Evolutionary conservation across 2,329 filamentous ascomycete genomes (phyloP), one percentile per base, ranked within the genome.

Genomic region (Alternaria triticina): DNA sequence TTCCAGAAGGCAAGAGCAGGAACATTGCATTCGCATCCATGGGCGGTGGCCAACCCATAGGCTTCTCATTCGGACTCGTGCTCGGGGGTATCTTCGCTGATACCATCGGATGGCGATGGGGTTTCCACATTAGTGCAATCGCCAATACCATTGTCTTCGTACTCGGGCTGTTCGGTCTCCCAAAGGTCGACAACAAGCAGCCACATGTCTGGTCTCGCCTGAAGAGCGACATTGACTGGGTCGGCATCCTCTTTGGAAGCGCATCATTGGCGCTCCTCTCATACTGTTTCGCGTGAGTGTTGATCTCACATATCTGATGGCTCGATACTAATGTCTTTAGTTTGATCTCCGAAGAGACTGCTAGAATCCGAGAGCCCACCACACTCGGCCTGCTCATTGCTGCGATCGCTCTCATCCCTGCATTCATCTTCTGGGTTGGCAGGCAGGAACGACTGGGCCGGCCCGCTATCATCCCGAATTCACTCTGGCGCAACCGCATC

Each of bases 401-500:
- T 4, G 81, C 82, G 5, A 63, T 83, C 3, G 66, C 79, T 3
- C 67, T 83, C 3, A 73, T 88, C 3, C 83, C 84, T 0, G 69
- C 76, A 0, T 90, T 90, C 70, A 76, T 85, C 46, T 71, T 79
- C 10, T 90, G 88, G 88, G 83, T 88, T 51, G 80, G 82, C 11
- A 78, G 80, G 4, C 86, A 85, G 52, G 83, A 85, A 51, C 78
- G 76, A 11, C 70, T 74, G 0, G 79, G 80, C 10, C 80, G 79
- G 3, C 84, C 87, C 12, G 87, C 87, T 0, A 73, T 90, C 8
- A 89, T 90, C 22, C 88, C 88, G 0, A 90, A 90, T 71, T 84
- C 83, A 0, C 76, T 90, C 0, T 90, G 88, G 88, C 82, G 78
- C n/a, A 89, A 87, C 47, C 73, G 76, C 0, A 76, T 84, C 3